phyloP scores from a whole-genome alignment of 148 eudicot genomes.

The Polygonum maritimum region DNA sequence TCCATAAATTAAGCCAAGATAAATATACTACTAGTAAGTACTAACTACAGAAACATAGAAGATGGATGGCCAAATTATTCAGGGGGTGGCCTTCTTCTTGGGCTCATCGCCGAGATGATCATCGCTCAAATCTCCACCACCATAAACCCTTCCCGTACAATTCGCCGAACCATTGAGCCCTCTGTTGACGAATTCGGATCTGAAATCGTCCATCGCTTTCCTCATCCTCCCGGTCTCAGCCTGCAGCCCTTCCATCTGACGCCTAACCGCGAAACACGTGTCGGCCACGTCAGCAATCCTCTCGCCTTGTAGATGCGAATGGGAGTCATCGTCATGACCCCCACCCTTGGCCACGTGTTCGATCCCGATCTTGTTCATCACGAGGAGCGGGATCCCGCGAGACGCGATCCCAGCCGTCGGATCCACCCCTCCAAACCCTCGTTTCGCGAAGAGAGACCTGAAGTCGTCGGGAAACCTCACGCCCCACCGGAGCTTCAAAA shows the following conservation, averaged over 20 bases:
- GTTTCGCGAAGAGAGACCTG: constrained; percentile 11
- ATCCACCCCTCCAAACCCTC: constrained; percentile 9
- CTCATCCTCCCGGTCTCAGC: constrained; percentile 55
- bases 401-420: constrained; percentile 28
- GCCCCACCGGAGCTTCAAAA: constrained; percentile 74
- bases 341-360: constrained; percentile 48
- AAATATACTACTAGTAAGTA: too few species aligned
- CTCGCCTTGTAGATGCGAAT: not conserved
- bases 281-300: constrained; percentile 33
- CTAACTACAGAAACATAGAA: not conserved
- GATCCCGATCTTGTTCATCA: constrained; percentile 67
- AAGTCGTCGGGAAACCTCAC: constrained; percentile 47
- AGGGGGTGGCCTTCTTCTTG: constrained; percentile 2
- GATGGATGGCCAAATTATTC: not conserved
- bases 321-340: not conserved
- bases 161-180: constrained; percentile 3
- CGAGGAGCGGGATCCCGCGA: constrained; percentile 40
- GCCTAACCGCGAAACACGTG: constrained; percentile 47
- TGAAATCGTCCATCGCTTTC: constrained; percentile 53
- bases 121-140: not conserved
- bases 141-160: not conserved
- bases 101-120: not conserved
- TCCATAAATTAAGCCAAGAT: too few species aligned
- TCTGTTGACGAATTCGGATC: constrained; percentile 35
- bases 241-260: constrained; percentile 49